Conservation (phyloP, 495 filamentous ascomycete genomes). For the Corynascus novoguineensis region DNA sequence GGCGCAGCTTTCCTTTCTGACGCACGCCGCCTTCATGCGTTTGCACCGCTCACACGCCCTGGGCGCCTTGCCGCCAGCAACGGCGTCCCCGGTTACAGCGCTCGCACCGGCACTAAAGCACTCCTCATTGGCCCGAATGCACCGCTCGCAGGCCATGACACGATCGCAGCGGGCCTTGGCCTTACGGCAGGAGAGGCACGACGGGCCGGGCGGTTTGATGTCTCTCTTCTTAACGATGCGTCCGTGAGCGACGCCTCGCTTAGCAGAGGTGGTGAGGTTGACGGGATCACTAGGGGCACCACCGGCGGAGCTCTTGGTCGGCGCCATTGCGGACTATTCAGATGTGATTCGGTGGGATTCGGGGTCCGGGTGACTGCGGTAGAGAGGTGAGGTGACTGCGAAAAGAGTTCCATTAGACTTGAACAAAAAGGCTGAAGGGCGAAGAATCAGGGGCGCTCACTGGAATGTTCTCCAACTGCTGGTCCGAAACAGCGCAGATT, state of each 20-base stretch:
- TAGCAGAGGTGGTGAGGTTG: background rate
- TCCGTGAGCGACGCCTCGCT: background rate
- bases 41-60: slow-evolving; percentile 1
- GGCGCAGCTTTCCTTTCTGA: background rate
- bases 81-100: background rate
- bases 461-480: too few species aligned
- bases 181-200: background rate
- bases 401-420: too few species aligned
- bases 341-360: background rate
- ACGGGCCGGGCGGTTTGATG: background rate
- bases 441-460: too few species aligned
- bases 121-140: background rate
- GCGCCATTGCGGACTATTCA: background rate
- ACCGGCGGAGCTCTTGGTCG: background rate
- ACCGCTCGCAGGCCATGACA: background rate
- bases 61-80: background rate
- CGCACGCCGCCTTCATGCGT: background rate
- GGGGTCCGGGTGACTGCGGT: background rate
- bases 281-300: background rate
- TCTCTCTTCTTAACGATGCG: background rate
- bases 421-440: too few species aligned
- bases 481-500: too few species aligned
- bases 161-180: background rate
- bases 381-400: background rate
- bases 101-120: background rate